phyloP scores from a whole-genome alignment of 1,284 basidiomycete genomes.

The Papiliotrema laurentii region DNA sequence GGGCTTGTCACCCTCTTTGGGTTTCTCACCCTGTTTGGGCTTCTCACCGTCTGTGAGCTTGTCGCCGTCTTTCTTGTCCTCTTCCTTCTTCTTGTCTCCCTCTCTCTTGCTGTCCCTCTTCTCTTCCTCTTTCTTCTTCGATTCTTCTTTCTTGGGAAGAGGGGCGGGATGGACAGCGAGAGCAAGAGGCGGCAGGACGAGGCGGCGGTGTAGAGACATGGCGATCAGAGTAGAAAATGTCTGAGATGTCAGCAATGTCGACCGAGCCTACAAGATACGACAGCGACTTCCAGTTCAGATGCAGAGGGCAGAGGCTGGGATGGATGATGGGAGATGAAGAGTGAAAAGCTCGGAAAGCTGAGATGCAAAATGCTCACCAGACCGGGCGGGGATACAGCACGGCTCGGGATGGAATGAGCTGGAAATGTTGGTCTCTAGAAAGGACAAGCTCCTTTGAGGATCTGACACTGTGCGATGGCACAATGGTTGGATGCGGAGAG shows the following conservation, averaged over 20 bases:
- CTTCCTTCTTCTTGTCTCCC: not conserved
- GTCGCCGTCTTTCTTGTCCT: not conserved
- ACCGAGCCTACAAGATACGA: too few relatives aligned
- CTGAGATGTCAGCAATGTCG: not conserved
- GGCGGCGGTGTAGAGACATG: not conserved
- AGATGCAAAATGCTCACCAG: too few relatives aligned
- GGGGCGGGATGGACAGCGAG: constrained; percentile 17
- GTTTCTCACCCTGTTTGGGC: constrained; percentile 5
- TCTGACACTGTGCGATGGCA: too few relatives aligned
- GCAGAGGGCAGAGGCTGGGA: too few relatives aligned
- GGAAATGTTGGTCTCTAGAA: too few relatives aligned
- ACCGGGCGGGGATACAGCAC: too few relatives aligned
- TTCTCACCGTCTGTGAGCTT: not conserved
- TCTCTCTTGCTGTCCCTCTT: not conserved
- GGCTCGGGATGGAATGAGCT: too few relatives aligned
- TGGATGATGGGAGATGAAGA: too few relatives aligned
- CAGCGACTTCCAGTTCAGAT: too few relatives aligned
- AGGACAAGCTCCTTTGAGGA: too few relatives aligned
- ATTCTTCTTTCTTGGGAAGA: constrained; percentile 11
- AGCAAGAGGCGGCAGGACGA: not conserved
- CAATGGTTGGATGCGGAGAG: too few relatives aligned
- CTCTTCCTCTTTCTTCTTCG: constrained; percentile 8
- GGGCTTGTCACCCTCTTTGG: constrained; percentile 4
- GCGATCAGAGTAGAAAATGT: not conserved
- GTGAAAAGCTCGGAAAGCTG: too few relatives aligned